These are phyloP conservation scores for Chaetomiaceae sp. DNA, from an alignment of 2,329 filamentous ascomycete species.

Conservation along the genomic window DNA sequence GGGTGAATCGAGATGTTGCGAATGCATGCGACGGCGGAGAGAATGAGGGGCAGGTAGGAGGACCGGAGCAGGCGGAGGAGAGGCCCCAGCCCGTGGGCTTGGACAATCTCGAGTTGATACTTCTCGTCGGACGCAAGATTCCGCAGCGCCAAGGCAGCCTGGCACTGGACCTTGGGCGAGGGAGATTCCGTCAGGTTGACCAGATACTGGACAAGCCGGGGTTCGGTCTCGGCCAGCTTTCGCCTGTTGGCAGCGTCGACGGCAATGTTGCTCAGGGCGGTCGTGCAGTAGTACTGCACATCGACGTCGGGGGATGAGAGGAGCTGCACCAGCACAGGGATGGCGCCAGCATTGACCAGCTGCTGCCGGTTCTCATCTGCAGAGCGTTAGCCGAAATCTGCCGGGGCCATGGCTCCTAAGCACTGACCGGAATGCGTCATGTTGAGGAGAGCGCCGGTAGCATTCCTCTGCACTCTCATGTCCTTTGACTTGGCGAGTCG, in stretches of 20 bases:
- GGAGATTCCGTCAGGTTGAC: constrained; percentile 97
- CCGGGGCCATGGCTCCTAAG: not conserved
- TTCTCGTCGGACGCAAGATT: constrained; percentile 98
- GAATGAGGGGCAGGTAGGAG: constrained; percentile 89
- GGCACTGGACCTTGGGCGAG: constrained; percentile 95
- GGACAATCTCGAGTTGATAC: constrained; percentile 96
- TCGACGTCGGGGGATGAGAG: constrained; percentile 91
- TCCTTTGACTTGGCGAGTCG: constrained; percentile 94
- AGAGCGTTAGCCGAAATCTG: constrained; percentile 9
- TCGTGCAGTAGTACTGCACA: constrained; percentile 99
- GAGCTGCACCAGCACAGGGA: constrained; percentile 92
- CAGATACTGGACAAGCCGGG: constrained; percentile 85
- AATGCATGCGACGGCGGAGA: constrained; percentile 96
- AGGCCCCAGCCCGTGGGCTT: constrained; percentile 77
- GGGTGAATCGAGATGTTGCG: constrained; percentile 99
- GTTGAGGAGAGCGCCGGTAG: constrained; percentile 91
- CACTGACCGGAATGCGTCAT: constrained; percentile 95
- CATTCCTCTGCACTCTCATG: constrained; percentile 97
- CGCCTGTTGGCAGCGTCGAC: constrained; percentile 89
- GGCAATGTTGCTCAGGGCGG: constrained; percentile 95
- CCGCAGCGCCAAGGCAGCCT: constrained; percentile 87
- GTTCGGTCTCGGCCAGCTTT: constrained; percentile 84
- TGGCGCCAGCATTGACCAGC: constrained; percentile 94
- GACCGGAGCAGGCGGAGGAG: constrained; percentile 88
- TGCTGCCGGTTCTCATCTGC: constrained; percentile 96